Percentiles rank a stretch among this genome's conserved stretches.
Conservation (phyloP, 202 grass and related monocot species). For the Panicum virgatum region DNA sequence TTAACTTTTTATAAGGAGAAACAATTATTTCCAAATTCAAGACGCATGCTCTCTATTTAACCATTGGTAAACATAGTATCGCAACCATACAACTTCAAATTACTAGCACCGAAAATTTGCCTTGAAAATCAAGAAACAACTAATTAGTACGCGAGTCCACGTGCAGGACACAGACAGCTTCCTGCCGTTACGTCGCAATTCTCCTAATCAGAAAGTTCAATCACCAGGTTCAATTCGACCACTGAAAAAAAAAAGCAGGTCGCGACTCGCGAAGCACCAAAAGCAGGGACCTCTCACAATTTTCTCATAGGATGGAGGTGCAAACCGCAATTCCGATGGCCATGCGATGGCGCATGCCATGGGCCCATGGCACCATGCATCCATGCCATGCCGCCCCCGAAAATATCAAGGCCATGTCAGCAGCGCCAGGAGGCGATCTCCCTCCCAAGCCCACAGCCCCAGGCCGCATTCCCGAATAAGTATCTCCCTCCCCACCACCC, state of each 20-base stretch:
- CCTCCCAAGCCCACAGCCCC: conserved; percentile 33
- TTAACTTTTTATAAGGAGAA: neutral
- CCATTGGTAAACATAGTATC: neutral
- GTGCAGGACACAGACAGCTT: neutral
- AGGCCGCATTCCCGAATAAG: conserved; percentile 38
- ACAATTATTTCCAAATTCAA: neutral
- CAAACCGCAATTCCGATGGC: neutral
- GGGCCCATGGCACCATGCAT: conserved; percentile 13
- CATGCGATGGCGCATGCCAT: conserved; percentile 23
- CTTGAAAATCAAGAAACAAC: neutral
- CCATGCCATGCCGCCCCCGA: conserved; percentile 49
- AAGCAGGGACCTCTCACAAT: neutral
- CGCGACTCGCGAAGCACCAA: neutral
- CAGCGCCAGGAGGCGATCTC: conserved; percentile 50
- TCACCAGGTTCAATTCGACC: neutral
- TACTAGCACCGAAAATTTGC: neutral
- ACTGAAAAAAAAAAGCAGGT: neutral
- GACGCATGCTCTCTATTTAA: neutral
- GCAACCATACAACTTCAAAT: neutral
- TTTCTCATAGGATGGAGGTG: neutral
- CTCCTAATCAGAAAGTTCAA: neutral
- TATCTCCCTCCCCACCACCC: conserved; percentile 47
- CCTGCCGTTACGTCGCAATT: neutral
- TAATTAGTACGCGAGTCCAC: neutral
- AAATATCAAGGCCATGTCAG: conserved; percentile 99